Evolutionary conservation across 345 rosid species (phyloP).

Genomic region (Syzygium jambos): DNA sequence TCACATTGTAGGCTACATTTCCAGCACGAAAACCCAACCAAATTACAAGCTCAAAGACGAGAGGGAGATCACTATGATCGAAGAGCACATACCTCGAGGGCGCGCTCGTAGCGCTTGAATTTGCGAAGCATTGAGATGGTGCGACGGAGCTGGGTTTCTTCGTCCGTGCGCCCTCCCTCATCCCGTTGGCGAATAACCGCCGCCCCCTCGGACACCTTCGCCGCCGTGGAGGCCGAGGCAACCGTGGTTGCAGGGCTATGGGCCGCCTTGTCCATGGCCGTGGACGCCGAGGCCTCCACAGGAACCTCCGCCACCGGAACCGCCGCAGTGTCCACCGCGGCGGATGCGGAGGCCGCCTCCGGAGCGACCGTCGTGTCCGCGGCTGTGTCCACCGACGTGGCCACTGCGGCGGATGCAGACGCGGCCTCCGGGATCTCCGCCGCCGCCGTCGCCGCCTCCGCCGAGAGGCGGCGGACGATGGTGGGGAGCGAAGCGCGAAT

Average conservation of each 20-base stretch:
- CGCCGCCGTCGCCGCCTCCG: constrained; percentile 8
- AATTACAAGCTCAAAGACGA: neutral
- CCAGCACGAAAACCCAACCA: neutral
- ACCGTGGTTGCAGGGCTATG: neutral
- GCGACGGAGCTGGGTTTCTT: constrained; percentile 76
- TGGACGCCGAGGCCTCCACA: neutral
- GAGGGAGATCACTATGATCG: neutral
- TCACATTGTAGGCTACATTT: neutral
- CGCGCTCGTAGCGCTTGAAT: constrained; percentile 79
- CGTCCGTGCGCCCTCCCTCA: constrained; percentile 60
- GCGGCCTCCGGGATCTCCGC: neutral
- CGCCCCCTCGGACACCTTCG: constrained; percentile 65
- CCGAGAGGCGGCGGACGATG: constrained; percentile 35
- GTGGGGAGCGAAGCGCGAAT: constrained; percentile 23
- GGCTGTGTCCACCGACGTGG: neutral
- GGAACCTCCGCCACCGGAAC: constrained; percentile 17
- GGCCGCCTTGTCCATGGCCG: neutral
- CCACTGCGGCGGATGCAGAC: neutral
- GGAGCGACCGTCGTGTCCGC: neutral
- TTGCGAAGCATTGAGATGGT: constrained; percentile 84
- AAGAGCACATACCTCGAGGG: constrained; percentile 49
- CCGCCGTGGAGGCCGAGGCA: constrained; percentile 15
- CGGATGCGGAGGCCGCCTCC: neutral
- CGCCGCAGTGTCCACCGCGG: neutral
- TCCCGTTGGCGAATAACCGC: constrained; percentile 57